phyloP scores from a whole-genome alignment of 768 basidiomycete species.

The Kwoniella sp. region DNA sequence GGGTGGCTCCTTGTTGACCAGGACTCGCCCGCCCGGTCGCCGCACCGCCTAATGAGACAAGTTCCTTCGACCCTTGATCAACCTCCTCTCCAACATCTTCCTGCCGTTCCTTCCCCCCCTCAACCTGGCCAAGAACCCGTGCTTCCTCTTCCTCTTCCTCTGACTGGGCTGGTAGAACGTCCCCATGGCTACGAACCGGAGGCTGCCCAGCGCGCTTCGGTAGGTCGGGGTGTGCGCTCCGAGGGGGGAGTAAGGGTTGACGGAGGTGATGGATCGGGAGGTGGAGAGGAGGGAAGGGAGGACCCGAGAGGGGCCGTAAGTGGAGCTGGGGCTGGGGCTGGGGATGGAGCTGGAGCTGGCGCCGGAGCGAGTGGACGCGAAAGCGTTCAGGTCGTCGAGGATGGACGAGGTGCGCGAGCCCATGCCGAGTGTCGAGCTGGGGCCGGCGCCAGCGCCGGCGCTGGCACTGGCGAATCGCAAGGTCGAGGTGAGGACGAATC shows the following conservation, averaged over 20 bases:
- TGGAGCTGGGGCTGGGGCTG: background rate
- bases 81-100: constrained; percentile 66
- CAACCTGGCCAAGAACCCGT: constrained; percentile 80
- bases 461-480: constrained; percentile 3
- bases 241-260: constrained; percentile 1
- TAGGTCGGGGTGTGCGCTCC: background rate
- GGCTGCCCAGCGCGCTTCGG: constrained; percentile 44
- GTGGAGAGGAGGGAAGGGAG: background rate
- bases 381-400: too few species aligned
- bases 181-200: constrained; percentile 52
- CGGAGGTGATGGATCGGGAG: constrained; percentile 4
- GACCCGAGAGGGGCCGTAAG: too few species aligned
- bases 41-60: constrained; percentile 63
- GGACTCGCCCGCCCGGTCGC: too few species aligned
- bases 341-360: background rate
- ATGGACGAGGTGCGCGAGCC: too few species aligned
- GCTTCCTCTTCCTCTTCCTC: constrained; percentile 83
- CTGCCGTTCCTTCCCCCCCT: constrained; percentile 58
- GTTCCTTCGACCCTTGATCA: constrained; percentile 70
- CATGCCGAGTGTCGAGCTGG: too few species aligned
- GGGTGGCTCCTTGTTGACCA: too few species aligned
- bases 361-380: background rate
- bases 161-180: constrained; percentile 97
- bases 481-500: constrained; percentile 8
- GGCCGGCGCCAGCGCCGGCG: too few species aligned